Conservation (phyloP, 2,329 filamentous ascomycete genomes). For the Phialophora tarda region DNA sequence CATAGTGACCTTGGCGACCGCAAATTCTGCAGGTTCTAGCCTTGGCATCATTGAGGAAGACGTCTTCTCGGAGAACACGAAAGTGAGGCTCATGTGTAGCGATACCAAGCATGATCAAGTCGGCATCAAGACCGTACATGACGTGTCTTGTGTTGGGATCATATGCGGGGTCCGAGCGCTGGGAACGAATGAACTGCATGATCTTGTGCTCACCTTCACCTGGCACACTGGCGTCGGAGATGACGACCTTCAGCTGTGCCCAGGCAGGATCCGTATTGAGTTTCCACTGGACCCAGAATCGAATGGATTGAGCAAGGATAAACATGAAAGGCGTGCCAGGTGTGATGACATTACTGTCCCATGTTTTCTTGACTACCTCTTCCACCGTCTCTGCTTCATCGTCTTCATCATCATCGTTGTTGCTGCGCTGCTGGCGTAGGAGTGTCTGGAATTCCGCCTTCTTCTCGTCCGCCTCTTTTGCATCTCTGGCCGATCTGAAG, state of each 20-base stretch:
- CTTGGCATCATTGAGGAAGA: conserved; percentile 89
- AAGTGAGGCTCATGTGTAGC: conserved; percentile 98
- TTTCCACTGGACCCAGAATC: conserved; percentile 98
- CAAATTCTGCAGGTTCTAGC: conserved; percentile 83
- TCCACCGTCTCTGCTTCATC: conserved; percentile 56
- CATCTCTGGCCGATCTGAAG: conserved; percentile 92
- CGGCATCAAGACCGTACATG: conserved; percentile 96
- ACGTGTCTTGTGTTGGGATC: conserved; percentile 97
- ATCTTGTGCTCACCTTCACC: conserved; percentile 99
- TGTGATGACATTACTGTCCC: conserved; percentile 87
- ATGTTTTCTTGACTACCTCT: conserved; percentile 78
- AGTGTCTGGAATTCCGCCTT: conserved; percentile 86
- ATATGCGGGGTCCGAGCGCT: conserved; percentile 86
- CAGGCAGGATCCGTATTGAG: conserved; percentile 95
- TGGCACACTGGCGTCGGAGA: conserved; percentile 96
- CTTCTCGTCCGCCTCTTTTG: conserved; percentile 89
- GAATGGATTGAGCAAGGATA: conserved; percentile 83
- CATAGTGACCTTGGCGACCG: conserved; percentile 89
- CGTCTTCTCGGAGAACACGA: conserved; percentile 92
- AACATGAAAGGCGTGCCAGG: conserved; percentile 99
- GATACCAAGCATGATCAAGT: conserved; percentile 97
- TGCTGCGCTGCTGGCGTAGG: conserved; percentile 71
- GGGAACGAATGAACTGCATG: conserved; percentile 96
- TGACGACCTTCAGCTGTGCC: conserved; percentile 96
- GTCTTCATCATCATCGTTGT: conserved; percentile 59